Conservation (phyloP, 1,139 yeast genomes). For the Sugiyamaella paludigena region DNA sequence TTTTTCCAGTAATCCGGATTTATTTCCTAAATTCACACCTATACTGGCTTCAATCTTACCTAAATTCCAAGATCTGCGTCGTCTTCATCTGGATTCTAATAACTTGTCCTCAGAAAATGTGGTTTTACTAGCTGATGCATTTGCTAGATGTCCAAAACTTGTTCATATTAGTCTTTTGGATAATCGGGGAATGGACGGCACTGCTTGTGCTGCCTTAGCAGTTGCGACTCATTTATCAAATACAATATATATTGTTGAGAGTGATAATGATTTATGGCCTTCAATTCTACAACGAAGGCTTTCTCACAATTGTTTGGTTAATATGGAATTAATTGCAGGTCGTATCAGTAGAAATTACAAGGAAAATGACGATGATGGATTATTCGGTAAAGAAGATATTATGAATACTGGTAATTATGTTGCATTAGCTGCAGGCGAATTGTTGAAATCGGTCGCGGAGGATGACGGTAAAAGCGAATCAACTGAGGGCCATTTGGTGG, state of each 20-base stretch:
- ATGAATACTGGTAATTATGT: conserved; percentile 32
- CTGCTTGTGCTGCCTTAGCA: conserved; percentile 66
- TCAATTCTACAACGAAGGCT: conserved; percentile 73
- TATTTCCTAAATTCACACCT: conserved; percentile 71
- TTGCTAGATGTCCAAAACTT: conserved; percentile 65
- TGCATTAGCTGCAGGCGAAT: conserved; percentile 33
- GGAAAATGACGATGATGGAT: conserved; percentile 34
- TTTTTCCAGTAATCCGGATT: conserved; percentile 64
- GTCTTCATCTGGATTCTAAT: conserved; percentile 78
- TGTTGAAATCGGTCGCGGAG: conserved; percentile 25
- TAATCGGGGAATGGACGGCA: conserved; percentile 52
- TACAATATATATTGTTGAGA: conserved; percentile 65
- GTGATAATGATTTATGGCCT: conserved; percentile 66
- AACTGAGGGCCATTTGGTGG: conserved; percentile 17
- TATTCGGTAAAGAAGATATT: conserved; percentile 26
- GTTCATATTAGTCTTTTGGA: conserved; percentile 77
- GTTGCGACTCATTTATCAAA: conserved; percentile 66
- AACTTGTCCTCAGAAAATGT: conserved; percentile 62
- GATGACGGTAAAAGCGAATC: conserved; percentile 17
- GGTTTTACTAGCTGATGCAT: conserved; percentile 63
- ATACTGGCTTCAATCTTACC: conserved; percentile 64
- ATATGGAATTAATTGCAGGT: conserved; percentile 54
- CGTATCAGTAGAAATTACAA: conserved; percentile 35
- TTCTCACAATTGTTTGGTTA: conserved; percentile 77
- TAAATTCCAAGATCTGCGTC: conserved; percentile 56